Conservation (phyloP, 2,329 filamentous ascomycete genomes). For the Colletotrichum coccodes region DNA sequence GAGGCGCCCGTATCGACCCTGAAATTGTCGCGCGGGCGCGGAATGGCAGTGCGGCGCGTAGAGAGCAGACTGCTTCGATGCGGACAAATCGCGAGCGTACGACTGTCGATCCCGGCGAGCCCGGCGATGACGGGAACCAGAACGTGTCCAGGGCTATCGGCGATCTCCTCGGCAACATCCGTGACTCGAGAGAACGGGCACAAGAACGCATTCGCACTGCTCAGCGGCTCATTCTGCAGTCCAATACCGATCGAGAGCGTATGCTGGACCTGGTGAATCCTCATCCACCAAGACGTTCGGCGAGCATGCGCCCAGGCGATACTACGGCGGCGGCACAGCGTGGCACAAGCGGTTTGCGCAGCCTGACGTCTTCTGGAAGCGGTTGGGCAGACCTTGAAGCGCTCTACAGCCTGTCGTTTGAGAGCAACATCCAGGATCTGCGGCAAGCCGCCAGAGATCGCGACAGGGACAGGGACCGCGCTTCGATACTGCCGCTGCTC, state of each 20-base stretch:
- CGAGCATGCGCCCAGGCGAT: slow-evolving; percentile 19
- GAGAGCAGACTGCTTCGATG: slow-evolving; percentile 8
- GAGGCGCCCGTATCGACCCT: slow-evolving; percentile 25
- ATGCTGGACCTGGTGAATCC: slow-evolving; percentile 16
- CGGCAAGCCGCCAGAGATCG: slow-evolving; percentile 40
- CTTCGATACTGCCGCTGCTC: slow-evolving; percentile 49
- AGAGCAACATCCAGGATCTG: slow-evolving; percentile 40
- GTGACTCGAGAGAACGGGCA: slow-evolving; percentile 47
- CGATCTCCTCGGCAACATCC: slow-evolving; percentile 49
- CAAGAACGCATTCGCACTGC: slow-evolving; percentile 46
- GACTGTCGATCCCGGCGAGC: neutral
- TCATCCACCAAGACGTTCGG: slow-evolving; percentile 18
- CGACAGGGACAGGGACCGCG: slow-evolving; percentile 44
- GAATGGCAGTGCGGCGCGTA: slow-evolving; percentile 40
- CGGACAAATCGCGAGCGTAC: slow-evolving; percentile 11
- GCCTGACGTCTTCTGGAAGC: slow-evolving; percentile 18
- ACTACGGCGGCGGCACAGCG: slow-evolving; percentile 2
- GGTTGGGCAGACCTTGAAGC: slow-evolving; percentile 56
- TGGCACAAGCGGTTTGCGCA: slow-evolving; percentile 11
- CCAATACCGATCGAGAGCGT: slow-evolving; percentile 22
- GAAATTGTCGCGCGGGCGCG: slow-evolving; percentile 43
- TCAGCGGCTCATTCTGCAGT: slow-evolving; percentile 41
- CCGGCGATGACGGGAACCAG: slow-evolving; percentile 34
- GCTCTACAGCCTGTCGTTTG: slow-evolving; percentile 49
- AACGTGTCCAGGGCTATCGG: slow-evolving; percentile 50